Conservation (phyloP, 257 asterid genomes). For the Perilla frutescens region DNA sequence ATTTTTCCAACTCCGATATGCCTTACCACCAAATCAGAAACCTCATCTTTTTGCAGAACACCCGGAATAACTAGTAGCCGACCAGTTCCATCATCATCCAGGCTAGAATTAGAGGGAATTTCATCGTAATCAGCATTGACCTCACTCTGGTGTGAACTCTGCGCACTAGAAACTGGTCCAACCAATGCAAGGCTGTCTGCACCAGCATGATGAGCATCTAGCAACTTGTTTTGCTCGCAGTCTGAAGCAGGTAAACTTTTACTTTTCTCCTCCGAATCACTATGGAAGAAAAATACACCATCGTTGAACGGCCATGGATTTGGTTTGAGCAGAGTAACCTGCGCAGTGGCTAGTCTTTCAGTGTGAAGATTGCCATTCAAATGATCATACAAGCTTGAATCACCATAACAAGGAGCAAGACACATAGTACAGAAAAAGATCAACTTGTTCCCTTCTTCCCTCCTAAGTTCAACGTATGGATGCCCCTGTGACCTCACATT, state of each 20-base stretch:
- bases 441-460: constrained; percentile 86
- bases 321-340: constrained; percentile 74
- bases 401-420: constrained; percentile 81
- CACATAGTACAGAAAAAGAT: constrained; percentile 87
- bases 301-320: constrained; percentile 95
- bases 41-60: constrained; percentile 66
- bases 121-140: constrained; percentile 33
- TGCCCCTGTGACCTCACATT: constrained; percentile 84
- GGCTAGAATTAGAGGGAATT: constrained; percentile 30
- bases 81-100: constrained; percentile 37
- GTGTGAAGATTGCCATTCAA: constrained; percentile 78
- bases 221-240: constrained; percentile 35
- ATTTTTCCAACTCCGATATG: constrained; percentile 69
- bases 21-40: constrained; percentile 62
- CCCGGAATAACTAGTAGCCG: constrained; percentile 63
- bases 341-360: constrained; percentile 71
- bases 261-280: constrained; percentile 47
- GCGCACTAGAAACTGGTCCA: constrained; percentile 31
- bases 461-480: constrained; percentile 83
- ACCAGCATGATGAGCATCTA: constrained; percentile 38
- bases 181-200: constrained; percentile 59
- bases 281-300: constrained; percentile 80
- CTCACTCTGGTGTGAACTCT: constrained; percentile 33
- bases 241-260: constrained; percentile 31
- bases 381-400: constrained; percentile 65